Base-by-base conservation (phyloP, 495 filamentous ascomycete species). In the Thozetella sp. region DNA sequence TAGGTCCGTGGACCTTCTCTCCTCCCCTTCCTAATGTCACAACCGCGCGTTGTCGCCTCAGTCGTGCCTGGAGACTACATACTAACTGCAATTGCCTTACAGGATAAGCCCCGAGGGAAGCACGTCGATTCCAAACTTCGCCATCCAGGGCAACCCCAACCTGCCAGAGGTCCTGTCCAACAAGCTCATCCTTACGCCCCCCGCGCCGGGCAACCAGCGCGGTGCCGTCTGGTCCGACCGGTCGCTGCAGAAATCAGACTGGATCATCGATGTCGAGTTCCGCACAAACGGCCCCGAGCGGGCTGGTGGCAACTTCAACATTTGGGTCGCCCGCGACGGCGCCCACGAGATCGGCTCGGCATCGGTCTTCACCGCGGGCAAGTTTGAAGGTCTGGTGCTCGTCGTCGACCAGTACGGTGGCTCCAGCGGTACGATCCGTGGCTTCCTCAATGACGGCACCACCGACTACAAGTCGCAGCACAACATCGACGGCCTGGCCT, bases 381-480 rank as follows among this genome's bases (percentile, higher is more conserved):
- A 81, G 43, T 97, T 94, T 63, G 95, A 99, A 63, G 95, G 95
- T 24, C 78, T 99, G 64, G 93, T 83, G 15, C 76, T 99, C 54
- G 87, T 95, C 17, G 73, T 99, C 56, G 95, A 98, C 80, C 87
- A 91, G 61, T 91, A 97, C 72, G 90, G 90, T 24, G 93, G 93
- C 65, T 81, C 84, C 51, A 88, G 85, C 53, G 90, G 95, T 58
- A 92, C 88, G 67, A 77, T 99, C 54, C 81, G 95, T 58, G 95
- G 90, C 22, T 98, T 98, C 78, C 75, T 99, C 68, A 99, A 98
- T 73, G 95, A 98, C 72, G 95, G 94, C 56, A 86, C 77, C 23
- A 86, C 79, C 59, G 90, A 95, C 69, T 97, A 90, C 82, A 90
- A 87, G 67, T 81, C 81, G 52, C 90, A 94, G 68, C 83, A 86